Percentiles rank a stretch among this genome's conserved stretches.
These are phyloP conservation scores for Didymella sp. DNA, from an alignment of 2,329 filamentous ascomycete species.

Conservation along the genomic window DNA sequence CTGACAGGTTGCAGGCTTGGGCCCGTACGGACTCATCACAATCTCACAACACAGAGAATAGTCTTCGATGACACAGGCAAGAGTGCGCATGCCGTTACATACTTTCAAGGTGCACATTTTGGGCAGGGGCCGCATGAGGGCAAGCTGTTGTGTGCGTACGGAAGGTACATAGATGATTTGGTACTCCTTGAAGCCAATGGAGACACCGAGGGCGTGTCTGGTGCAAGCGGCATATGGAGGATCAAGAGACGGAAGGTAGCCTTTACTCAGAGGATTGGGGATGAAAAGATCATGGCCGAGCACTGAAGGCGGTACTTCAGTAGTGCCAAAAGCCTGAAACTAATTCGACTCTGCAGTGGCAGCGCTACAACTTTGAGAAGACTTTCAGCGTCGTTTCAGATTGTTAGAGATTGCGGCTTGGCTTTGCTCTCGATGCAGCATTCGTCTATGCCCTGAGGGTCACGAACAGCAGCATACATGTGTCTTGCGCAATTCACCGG, in stretches of 20 bases:
- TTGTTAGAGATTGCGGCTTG: no score
- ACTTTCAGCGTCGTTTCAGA: no score
- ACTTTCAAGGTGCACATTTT: constrained; percentile 54
- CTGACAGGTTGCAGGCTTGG: constrained; percentile 40
- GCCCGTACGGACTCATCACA: constrained; percentile 53
- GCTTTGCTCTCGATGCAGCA: not conserved
- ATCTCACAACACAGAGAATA: constrained; percentile 53
- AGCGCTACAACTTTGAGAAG: no score
- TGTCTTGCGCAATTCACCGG: constrained; percentile 1
- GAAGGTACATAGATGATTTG: constrained; percentile 52
- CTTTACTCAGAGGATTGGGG: constrained; percentile 49
- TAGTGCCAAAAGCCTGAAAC: no score
- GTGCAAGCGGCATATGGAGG: constrained; percentile 52
- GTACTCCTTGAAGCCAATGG: constrained; percentile 34
- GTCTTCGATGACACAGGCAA: constrained; percentile 38
- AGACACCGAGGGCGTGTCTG: constrained; percentile 41
- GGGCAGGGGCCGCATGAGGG: constrained; percentile 53
- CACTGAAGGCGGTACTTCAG: constrained; percentile 22
- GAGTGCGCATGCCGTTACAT: constrained; percentile 48
- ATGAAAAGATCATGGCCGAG: constrained; percentile 47
- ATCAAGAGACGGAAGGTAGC: constrained; percentile 47
- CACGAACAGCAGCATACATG: not conserved
- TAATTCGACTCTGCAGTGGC: no score
- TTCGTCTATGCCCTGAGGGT: not conserved
- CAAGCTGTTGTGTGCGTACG: constrained; percentile 52